Conservation (phyloP, 116 monocot genomes). For the Zostera marina region DNA sequence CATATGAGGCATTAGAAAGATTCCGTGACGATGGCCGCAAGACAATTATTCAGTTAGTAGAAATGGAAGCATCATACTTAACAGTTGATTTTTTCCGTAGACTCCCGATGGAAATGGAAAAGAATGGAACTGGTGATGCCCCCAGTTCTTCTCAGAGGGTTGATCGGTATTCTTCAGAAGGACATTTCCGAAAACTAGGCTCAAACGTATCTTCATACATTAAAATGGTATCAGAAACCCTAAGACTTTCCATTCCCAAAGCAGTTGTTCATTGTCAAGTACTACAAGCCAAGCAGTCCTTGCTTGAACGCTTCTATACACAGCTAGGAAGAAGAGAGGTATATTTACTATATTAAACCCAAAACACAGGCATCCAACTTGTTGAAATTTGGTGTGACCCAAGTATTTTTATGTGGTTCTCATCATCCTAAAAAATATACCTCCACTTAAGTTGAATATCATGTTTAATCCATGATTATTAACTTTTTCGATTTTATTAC, state of each 20-base stretch:
- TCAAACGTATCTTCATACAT: conserved; percentile 70
- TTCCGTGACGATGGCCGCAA: conserved; percentile 62
- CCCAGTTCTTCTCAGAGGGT: conserved; percentile 9
- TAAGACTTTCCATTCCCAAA: conserved; percentile 48
- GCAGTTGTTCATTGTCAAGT: conserved; percentile 71
- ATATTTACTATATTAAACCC: not conserved
- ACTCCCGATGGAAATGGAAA: conserved; percentile 61
- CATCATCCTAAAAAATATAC: no score
- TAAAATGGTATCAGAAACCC: conserved; percentile 46
- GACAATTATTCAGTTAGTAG: conserved; percentile 48
- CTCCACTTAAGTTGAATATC: no score
- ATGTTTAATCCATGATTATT: no score
- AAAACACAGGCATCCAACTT: no score
- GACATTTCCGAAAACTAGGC: conserved; percentile 57
- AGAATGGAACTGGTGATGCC: conserved; percentile 22
- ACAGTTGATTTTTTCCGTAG: conserved; percentile 66
- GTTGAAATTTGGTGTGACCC: no score
- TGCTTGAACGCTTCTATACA: conserved; percentile 58
- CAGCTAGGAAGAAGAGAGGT: conserved; percentile 57
- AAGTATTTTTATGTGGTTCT: no score
- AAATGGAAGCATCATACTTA: conserved; percentile 59
- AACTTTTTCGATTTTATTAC: conserved; percentile 4
- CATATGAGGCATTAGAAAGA: conserved; percentile 52
- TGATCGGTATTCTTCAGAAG: conserved; percentile 51
- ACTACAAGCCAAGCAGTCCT: conserved; percentile 51